Evolutionary conservation across 2,329 filamentous ascomycete species (phyloP), one percentile per base, ranked within the genome.

Genomic region (Aspergillus cejpii): DNA sequence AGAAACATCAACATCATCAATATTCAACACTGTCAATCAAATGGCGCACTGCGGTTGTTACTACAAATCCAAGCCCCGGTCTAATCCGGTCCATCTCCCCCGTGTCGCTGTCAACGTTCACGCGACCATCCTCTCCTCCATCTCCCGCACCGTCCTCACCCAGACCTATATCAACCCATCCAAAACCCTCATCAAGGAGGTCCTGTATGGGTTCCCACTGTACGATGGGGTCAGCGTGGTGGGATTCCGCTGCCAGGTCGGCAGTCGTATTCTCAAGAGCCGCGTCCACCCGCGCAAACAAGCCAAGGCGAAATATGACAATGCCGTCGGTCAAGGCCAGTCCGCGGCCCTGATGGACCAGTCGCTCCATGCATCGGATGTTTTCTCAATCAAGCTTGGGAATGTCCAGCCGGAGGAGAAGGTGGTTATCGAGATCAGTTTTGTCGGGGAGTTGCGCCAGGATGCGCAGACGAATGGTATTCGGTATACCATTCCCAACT

Each of bases 151-250:
- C n/a, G 61, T 60, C 1, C 65, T 80, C 6, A 74, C 66, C 1
- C 77, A 87, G 61, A 80, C 69, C 0, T 88, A 85, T 53, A 61
- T 72, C 53, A 87, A 86, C 50, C 74, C 79, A 0, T 71, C 72
- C 1, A 39, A 55, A 1, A 55, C 62, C 2, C 60, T 58, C 2
- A 74, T 82, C 47, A 57, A 70, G 6, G 70, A 86, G 57, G 74
- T 80, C 12, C 70, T 72, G 11, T 89, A 89, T 59, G 74, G 75
- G 0, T 88, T 89, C 50, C 85, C 85, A 0, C 71, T 89, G 0
- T 85, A 83, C 51, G 82, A 87, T 57, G 84, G 84, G 7, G 80
- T 85, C 12, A 83, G 79, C 5, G 79, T 89, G 0, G 81, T 83
- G 6, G 74, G 70, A 3, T 89, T 88, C 51, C 76, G 71, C 3